phyloP scores from a whole-genome alignment of 148 eudicot genomes.

The Beta vulgaris region DNA sequence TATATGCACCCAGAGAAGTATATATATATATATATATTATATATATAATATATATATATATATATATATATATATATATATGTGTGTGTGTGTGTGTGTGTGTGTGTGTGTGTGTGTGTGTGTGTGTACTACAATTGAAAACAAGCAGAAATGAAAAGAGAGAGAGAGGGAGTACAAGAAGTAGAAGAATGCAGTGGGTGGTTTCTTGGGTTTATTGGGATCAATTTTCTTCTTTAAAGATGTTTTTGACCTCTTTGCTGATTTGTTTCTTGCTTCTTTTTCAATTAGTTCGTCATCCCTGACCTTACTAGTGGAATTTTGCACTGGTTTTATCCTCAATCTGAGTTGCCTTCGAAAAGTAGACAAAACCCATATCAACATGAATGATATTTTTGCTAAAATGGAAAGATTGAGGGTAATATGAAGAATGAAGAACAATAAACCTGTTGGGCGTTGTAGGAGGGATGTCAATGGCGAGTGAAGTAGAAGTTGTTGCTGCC shows the following conservation, averaged over 20 bases:
- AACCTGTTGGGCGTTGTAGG: too few relatives aligned
- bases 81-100: too few relatives aligned
- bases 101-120: too few relatives aligned
- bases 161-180: constrained; percentile 47
- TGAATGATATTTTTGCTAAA: neutral
- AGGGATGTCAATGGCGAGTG: too few relatives aligned
- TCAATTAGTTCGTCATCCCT: constrained; percentile 22
- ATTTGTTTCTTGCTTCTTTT: constrained; percentile 14
- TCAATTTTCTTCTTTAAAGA: constrained; percentile 41
- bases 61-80: too few relatives aligned
- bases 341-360: constrained; percentile 32
- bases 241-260: constrained; percentile 22
- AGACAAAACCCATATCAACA: neutral
- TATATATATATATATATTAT: too few relatives aligned
- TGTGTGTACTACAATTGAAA: neutral
- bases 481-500: too few relatives aligned
- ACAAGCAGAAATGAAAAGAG: neutral
- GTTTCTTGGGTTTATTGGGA: constrained; percentile 78
- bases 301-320: neutral
- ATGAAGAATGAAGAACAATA: too few relatives aligned
- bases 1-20: too few relatives aligned
- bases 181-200: constrained; percentile 96
- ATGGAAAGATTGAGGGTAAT: neutral
- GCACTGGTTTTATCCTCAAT: constrained; percentile 33
- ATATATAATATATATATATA: too few relatives aligned